Percentiles rank a stretch among this genome's conserved stretches.
Evolutionary conservation across 202 grass and related monocot species (phyloP).

Genomic region (Bolboschoenoplectus hybrid): DNA sequence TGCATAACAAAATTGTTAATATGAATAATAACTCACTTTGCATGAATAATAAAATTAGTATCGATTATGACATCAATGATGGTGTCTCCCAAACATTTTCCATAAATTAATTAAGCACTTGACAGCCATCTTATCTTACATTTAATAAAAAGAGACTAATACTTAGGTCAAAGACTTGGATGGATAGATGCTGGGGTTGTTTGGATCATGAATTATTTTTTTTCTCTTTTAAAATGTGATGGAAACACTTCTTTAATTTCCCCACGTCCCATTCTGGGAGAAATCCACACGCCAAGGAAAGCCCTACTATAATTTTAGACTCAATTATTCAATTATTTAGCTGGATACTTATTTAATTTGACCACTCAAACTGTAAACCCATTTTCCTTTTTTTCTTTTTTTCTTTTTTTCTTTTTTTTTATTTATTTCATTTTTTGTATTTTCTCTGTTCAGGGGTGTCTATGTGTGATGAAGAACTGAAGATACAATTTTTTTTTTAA

Average conservation of each 20-base stretch:
- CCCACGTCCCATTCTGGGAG: conserved; percentile 25
- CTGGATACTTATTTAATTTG: conserved; percentile 35
- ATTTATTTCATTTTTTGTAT: neutral
- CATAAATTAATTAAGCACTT: neutral
- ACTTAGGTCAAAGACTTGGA: neutral
- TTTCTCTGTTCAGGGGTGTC: neutral
- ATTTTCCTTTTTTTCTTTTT: neutral
- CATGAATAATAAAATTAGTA: too few relatives aligned
- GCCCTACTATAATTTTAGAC: conserved; percentile 18
- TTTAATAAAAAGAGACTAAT: neutral
- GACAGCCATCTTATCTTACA: neutral
- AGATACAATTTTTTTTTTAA: neutral
- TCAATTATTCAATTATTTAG: neutral
- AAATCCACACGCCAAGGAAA: conserved; percentile 83
- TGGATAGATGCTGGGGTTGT: neutral
- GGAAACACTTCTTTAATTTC: conserved; percentile 21
- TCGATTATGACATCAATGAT: too few relatives aligned
- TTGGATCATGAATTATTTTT: neutral
- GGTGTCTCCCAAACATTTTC: too few relatives aligned
- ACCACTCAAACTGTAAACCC: conserved; percentile 29
- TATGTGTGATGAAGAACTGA: neutral
- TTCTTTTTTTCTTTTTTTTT: neutral
- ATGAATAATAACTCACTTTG: too few relatives aligned
- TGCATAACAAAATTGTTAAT: too few relatives aligned
- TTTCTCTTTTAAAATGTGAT: neutral